Base-by-base conservation (phyloP, 2,329 filamentous ascomycete genomes). In the Fusarium bulbicola region DNA sequence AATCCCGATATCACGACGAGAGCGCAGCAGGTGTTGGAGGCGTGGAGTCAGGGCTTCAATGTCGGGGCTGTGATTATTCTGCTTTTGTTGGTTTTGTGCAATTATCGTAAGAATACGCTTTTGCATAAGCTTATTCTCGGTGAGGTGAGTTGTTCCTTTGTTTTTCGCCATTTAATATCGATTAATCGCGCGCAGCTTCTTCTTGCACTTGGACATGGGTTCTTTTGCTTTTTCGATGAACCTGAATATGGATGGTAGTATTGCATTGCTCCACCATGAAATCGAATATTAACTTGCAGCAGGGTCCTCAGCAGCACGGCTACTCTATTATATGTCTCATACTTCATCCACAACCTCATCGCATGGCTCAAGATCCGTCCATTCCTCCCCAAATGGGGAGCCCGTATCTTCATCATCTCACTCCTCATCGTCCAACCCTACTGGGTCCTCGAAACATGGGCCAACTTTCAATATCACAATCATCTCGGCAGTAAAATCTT, bases 391-490 rank as follows among this genome's bases (percentile, higher is more conserved):
- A 47, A 26, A 49, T 72, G 69, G 68, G 69, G 69, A 3, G 59
- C 68, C 1, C 30, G 68, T 18, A 20, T 37, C 20, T 72, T 72
- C 11, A 72, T 72, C 6, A 57, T 72, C 5, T 52, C 69, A 0
- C 36, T 72, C 1, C 63, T 72, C 39, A 28, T 37, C 28, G 69
- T 65, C 1, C 69, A 72, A 20, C 69, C 69, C 1, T 72, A 69
- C 34, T 72, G 69, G 69, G 39, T 69, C 6, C 68, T 72, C 1
- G 68, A 72, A 47, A 72, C 69, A 5, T 72, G 69, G 69, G 69
- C 69, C 18, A 72, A 72, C 4, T 72, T 72, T 9, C 63, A 72
- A 32, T 72, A 72, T 14, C 64, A 72, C 16, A 72, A 72, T 4
- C n/a, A 65, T 14, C 69, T 72, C 5, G 69, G 69, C 0, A 72